A percentile compares a stretch with the other conserved stretches of the same genome.
Evolutionary conservation across 331 rosid genomes (phyloP).

Genomic region (Phaseolus coccineus): DNA sequence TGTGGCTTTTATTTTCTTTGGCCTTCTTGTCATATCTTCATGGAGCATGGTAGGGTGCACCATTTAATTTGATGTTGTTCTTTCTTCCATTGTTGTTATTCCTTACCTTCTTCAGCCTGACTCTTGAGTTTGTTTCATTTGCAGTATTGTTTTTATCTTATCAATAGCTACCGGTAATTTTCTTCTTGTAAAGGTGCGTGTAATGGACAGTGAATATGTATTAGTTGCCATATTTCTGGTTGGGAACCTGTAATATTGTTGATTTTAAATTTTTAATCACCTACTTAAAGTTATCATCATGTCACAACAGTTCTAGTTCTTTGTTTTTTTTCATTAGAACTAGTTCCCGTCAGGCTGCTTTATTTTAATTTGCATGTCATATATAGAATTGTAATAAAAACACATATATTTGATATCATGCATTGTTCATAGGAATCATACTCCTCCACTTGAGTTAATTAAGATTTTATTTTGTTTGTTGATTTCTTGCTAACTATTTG

Average conservation of each 20-base stretch:
- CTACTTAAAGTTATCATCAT: constrained; percentile 13
- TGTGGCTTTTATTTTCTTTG: constrained; percentile 83
- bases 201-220: constrained; percentile 16
- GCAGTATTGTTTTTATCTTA: constrained; percentile 73
- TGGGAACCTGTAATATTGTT: constrained; percentile 11
- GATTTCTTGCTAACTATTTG: constrained; percentile 4
- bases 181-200: constrained; percentile 85
- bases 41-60: constrained; percentile 79
- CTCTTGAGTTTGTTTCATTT: constrained; percentile 41
- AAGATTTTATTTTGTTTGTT: neutral
- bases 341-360: constrained; percentile 32
- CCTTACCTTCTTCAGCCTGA: constrained; percentile 34
- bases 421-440: neutral
- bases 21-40: constrained; percentile 81
- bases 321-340: neutral
- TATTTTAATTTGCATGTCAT: neutral
- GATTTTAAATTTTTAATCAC: neutral
- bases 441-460: neutral
- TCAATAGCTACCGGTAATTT: constrained; percentile 76
- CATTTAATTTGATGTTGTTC: constrained; percentile 37
- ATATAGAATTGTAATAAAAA: constrained; percentile 16
- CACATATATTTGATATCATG: neutral
- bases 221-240: constrained; percentile 26
- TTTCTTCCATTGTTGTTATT: constrained; percentile 20
- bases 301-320: constrained; percentile 4